phyloP scores from a whole-genome alignment of 805 yeast genomes.

The Allodekkera sacchari region DNA sequence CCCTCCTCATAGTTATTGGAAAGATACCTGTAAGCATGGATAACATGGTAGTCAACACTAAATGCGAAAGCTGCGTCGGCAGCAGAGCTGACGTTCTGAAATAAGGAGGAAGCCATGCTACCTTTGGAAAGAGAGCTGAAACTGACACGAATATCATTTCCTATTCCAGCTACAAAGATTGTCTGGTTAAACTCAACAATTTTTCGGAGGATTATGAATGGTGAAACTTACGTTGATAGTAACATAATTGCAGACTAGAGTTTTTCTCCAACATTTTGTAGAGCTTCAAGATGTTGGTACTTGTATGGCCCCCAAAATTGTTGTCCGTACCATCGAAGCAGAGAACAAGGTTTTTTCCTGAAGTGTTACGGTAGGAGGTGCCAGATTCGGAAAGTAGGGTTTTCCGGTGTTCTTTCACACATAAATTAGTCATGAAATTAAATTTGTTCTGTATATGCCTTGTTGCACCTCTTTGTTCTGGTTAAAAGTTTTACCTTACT shows the following conservation, averaged over 20 bases:
- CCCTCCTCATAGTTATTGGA: slow-evolving; percentile 40
- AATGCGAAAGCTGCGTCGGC: slow-evolving; percentile 36
- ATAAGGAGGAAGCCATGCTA: slow-evolving; percentile 5
- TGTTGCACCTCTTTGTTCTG: too few relatives aligned
- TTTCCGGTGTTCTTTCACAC: too few relatives aligned
- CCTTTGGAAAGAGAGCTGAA: slow-evolving; percentile 19
- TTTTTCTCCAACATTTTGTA: slow-evolving; percentile 41
- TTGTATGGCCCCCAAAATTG: slow-evolving; percentile 47
- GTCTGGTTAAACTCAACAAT: background rate
- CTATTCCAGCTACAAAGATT: slow-evolving; percentile 42
- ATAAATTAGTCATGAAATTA: too few relatives aligned
- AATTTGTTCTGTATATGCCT: too few relatives aligned
- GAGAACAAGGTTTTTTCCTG: slow-evolving; percentile 37
- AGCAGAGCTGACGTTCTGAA: slow-evolving; percentile 9
- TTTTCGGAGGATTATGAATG: background rate
- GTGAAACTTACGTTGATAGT: slow-evolving; percentile 42
- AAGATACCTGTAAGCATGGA: slow-evolving; percentile 46
- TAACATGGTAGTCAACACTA: slow-evolving; percentile 47
- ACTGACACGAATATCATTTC: slow-evolving; percentile 40
- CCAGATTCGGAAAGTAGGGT: too few relatives aligned
- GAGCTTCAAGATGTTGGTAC: slow-evolving; percentile 45
- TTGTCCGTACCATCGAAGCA: slow-evolving; percentile 61
- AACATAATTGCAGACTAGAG: slow-evolving; percentile 39
- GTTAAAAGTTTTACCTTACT: too few relatives aligned
- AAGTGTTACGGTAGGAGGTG: too few relatives aligned